phyloP scores from a whole-genome alignment of 345 rosid genomes.

The Salix udensis region DNA sequence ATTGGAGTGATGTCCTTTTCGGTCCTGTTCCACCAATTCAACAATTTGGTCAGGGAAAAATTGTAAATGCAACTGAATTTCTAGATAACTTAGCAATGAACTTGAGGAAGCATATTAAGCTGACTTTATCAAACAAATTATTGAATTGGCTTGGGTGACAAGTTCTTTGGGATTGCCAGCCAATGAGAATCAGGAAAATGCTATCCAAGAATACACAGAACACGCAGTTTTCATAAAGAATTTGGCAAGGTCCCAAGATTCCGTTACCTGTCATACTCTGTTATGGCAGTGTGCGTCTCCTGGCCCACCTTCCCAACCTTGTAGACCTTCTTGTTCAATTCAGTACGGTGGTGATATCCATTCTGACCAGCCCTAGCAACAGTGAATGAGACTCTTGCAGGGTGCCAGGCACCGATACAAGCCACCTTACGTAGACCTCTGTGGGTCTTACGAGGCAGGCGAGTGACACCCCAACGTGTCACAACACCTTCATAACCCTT shows the following conservation, averaged over 20 bases:
- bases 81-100: neutral
- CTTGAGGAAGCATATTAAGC: neutral
- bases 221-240: neutral
- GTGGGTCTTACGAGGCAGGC: slow-evolving; percentile 87
- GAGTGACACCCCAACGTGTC: slow-evolving; percentile 91
- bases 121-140: neutral
- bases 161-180: no score
- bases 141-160: neutral
- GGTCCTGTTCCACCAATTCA: slow-evolving; percentile 40
- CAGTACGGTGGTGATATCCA: slow-evolving; percentile 93
- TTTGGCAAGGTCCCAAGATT: neutral
- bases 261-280: slow-evolving; percentile 72
- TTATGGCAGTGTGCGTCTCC: slow-evolving; percentile 60
- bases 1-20: slow-evolving; percentile 77
- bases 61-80: no score
- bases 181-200: no score
- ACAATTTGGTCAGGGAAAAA: no score
- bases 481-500: slow-evolving; percentile 91
- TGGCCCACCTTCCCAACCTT: slow-evolving; percentile 63
- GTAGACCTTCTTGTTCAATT: slow-evolving; percentile 84
- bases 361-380: slow-evolving; percentile 96
- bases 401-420: slow-evolving; percentile 97
- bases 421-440: slow-evolving; percentile 92
- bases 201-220: no score
- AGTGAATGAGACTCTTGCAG: slow-evolving; percentile 87